Evolutionary conservation across 305 asterid species (phyloP), one percentile per base, ranked within the genome.

Genomic region (Fraxinus albicans): DNA sequence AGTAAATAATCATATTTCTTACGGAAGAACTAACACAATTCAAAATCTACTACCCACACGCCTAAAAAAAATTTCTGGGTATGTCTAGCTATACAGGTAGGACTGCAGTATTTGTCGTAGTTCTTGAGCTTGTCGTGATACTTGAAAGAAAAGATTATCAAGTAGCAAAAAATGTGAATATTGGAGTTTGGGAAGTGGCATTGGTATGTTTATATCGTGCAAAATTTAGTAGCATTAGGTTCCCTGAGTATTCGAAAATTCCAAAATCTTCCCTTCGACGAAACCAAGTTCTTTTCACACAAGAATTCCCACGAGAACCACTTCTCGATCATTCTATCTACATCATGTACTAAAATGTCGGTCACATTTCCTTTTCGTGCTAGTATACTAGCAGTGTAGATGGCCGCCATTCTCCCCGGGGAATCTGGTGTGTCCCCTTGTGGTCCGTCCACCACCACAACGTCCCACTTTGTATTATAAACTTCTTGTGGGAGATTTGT

Each of bases 241-340:
- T 77, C 83, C 83, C 74, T 78, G 10, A 8, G 38, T 79, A 93
- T 82, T 50, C 84, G 81, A 83, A 94, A 95, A 89, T 88, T 89
- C 97, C 96, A 90, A 88, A 95, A 90, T 80, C 91, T 90, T 23
- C 97, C 99, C 89, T 93, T 95, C 6, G 98, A 93, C 36, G 97
- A 90, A 80, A 93, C 90, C 88, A 95, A 86, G 76, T 95, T 93
- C 72, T 81, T 85, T 69, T 94, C 97, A 78, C 98, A 94, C 88
- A 95, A 82, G 75, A 90, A 94, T 87, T 94, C 98, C 99, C 97
- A 78, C 1, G 99, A 90, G 85, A 91, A 95, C 99, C 97, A 95
- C 84, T 87, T 94, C 82, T 95, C 98, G 36, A 95, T 91, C 93
- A 88, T 91, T 44, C 96, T 76, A 90, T 94, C 88, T 27, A 85